Percentiles rank a stretch among this genome's conserved stretches.
These are phyloP conservation scores for Nemophila menziesii DNA, from an alignment of 257 asterid genomes.

Conservation along the genomic window DNA sequence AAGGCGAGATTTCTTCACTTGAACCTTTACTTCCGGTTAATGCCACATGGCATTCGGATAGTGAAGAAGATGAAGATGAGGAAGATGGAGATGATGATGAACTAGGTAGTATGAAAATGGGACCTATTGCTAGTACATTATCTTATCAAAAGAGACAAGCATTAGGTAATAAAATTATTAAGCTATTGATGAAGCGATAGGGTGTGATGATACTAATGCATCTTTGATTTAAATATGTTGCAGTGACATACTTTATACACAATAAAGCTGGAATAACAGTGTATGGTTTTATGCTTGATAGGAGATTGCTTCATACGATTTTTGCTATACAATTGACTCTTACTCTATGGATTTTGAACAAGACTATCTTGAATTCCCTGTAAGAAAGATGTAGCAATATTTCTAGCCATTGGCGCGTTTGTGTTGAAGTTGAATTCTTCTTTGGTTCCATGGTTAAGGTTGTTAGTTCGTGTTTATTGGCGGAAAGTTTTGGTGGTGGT, in stretches of 20 bases:
- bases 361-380: constrained; percentile 24
- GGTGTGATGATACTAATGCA: not conserved
- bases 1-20: no score
- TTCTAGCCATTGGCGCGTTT: no score
- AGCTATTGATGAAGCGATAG: not conserved
- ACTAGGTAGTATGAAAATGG: no score
- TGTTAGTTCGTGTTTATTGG: no score
- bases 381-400: no score
- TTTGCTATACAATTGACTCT: constrained; percentile 65
- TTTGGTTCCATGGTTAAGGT: no score
- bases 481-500: no score
- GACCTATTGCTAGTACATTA: constrained; percentile 26
- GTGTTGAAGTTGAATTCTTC: no score
- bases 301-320: constrained; percentile 67
- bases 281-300: constrained; percentile 83
- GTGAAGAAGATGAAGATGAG: no score
- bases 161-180: constrained; percentile 29
- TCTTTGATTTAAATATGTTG: constrained; percentile 11
- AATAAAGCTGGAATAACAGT: constrained; percentile 89
- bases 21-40: no score
- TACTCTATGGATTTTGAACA: constrained; percentile 81
- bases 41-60: no score
- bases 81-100: no score
- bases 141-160: constrained; percentile 94
- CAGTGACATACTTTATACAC: constrained; percentile 87